Evolutionary conservation across 257 asterid species (phyloP).

Genomic region (Solanum habrochaites): DNA sequence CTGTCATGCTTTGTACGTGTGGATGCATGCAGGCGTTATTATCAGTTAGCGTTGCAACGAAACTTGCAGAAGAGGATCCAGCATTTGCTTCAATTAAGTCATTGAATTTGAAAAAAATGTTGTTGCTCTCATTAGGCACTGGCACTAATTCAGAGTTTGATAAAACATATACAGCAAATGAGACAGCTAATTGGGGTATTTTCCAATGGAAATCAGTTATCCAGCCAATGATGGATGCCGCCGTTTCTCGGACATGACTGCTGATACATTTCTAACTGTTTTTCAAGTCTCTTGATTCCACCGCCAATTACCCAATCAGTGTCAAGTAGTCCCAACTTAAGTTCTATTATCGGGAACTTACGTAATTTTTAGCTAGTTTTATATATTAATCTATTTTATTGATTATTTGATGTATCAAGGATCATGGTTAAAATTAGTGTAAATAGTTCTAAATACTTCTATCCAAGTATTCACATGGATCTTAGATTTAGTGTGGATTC

Average conservation of each 20-base stretch:
- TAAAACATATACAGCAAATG: background rate
- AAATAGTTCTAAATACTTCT: no score
- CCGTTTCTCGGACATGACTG: background rate
- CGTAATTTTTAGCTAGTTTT: no score
- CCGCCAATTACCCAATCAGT: slow-evolving; percentile 1
- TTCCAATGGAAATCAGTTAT: fast-evolving
- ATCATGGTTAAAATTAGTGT: no score
- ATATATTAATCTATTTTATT: no score
- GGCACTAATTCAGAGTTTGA: background rate
- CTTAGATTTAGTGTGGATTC: no score
- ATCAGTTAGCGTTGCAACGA: background rate
- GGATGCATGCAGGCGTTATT: background rate
- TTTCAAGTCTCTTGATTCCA: background rate
- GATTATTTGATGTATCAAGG: no score
- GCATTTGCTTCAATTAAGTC: background rate
- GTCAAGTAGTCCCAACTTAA: background rate
- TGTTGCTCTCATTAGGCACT: background rate
- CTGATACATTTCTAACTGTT: background rate
- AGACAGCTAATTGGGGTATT: background rate
- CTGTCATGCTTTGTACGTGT: no score
- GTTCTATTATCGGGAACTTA: no score
- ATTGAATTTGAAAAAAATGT: no score
- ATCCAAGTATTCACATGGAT: no score
- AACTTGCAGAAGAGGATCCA: background rate
- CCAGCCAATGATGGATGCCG: fast-evolving